Conservation (phyloP, 345 rosid species). For the Eucalyptus marginata region DNA sequence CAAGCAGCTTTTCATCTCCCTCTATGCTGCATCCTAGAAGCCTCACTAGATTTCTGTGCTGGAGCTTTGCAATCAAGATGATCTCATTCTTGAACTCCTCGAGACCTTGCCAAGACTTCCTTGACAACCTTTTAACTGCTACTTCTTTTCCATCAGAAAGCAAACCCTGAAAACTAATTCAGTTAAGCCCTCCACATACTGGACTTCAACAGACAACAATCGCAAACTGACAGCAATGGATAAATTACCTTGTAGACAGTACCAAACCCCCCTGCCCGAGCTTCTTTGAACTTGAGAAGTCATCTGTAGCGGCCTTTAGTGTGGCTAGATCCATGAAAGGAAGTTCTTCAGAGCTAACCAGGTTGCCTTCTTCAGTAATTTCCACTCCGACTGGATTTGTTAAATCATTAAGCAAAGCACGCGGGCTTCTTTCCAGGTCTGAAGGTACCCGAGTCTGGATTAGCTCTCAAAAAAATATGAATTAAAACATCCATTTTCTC, state of each 20-base stretch:
- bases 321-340: conserved; percentile 10
- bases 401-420: conserved; percentile 1
- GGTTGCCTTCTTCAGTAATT: conserved; percentile 2
- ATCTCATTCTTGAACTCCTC: conserved; percentile 32
- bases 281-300: conserved; percentile 16
- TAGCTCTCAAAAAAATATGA: not conserved
- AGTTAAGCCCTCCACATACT: not conserved
- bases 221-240: not conserved
- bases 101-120: conserved; percentile 25
- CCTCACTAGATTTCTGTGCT: conserved; percentile 27
- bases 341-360: conserved; percentile 12
- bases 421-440: conserved; percentile 9
- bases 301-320: conserved; percentile 10
- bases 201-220: not conserved
- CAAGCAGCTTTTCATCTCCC: conserved; percentile 17
- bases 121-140: conserved; percentile 22
- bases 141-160: conserved; percentile 9
- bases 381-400: conserved; percentile 1
- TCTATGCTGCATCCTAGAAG: conserved; percentile 19
- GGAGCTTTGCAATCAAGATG: conserved; percentile 18
- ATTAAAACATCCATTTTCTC: not conserved
- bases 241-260: conserved; percentile 21
- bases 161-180: conserved; percentile 2
- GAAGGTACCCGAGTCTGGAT: not conserved
- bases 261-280: conserved; percentile 35